Evolutionary conservation across 805 yeast species (phyloP), one percentile per base, ranked within the genome.

Genomic region (Metschnikowia amazonensis): DNA sequence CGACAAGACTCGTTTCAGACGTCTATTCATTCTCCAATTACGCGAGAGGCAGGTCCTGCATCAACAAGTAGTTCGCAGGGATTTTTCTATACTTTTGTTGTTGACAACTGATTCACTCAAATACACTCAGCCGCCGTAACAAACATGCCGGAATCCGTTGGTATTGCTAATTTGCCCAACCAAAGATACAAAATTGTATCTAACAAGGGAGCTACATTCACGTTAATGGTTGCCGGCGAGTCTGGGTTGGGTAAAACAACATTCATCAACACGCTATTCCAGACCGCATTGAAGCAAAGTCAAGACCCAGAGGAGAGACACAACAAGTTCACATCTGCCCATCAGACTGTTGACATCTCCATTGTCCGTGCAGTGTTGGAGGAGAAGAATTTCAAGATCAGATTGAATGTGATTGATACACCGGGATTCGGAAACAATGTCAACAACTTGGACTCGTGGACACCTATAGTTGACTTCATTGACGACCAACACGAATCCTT

Each of bases 351-450:
- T 23, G 90, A 83, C 53, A 82, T 88, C 51, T 90, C 85, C 53
- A 80, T 89, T 45, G 77, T 79, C 39, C 78, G 92, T 57, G 92
- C 94, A n/a, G 76, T 79, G 47, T 75, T 87, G 54, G 94, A 84
- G 62, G 97, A 90, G 62, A 83, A 86, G 65, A 87, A 85, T 62
- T 86, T 90, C 67, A 76, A 75, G 53, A 76, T 87, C 55, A 77
- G 84, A 51, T 77, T 90, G 52, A 89, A 89, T 55, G 76, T 90
- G 46, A 81, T 90, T 57, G 97, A 89, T 66, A 88, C 97, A 1
- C 96, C 96, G 7, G 97, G 97, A 1, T 88, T 89, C 63, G 97
- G 97, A 49, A 95, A 88, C 63, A 86, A 84, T 63, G 85, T 89
- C 53, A 85, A 89, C 70, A 90, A 89, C 68, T 77, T 76, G 59